Conservation (phyloP, 1,284 basidiomycete species). For the Rhodotorula sp. region DNA sequence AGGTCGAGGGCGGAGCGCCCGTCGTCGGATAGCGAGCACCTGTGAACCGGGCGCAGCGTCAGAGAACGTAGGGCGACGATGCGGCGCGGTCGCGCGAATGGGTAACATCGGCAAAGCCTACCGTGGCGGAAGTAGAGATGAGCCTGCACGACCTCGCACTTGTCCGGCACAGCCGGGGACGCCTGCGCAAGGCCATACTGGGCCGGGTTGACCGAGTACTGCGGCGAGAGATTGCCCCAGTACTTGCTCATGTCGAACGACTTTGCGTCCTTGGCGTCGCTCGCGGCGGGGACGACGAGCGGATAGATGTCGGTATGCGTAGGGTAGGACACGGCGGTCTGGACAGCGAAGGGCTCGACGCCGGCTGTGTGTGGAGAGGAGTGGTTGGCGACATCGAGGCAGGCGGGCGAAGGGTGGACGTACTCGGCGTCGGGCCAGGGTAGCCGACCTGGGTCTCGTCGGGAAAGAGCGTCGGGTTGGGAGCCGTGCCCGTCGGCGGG, state of each 20-base stretch:
- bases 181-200: constrained; percentile 69
- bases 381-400: background rate
- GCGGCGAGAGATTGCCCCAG: constrained; percentile 53
- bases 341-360: constrained; percentile 57
- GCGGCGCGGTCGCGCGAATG: too few species aligned
- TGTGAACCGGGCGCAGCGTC: too few species aligned
- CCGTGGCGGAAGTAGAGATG: constrained; percentile 54
- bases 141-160: constrained; percentile 62
- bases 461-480: constrained; percentile 18
- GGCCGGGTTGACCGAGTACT: constrained; percentile 51
- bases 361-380: constrained; percentile 48
- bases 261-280: constrained; percentile 6
- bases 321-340: constrained; percentile 55
- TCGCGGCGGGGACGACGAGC: constrained; percentile 45
- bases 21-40: constrained; percentile 69
- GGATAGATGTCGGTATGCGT: constrained; percentile 52
- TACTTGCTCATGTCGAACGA: constrained; percentile 51
- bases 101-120: too few species aligned
- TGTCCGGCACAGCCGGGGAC: constrained; percentile 66
- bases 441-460: constrained; percentile 57
- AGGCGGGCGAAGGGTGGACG: background rate
- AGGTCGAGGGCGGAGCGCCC: constrained; percentile 63
- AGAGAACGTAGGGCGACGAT: too few species aligned
- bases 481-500: constrained; percentile 6
- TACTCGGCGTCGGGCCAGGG: constrained; percentile 53